Base-by-base conservation (phyloP, 257 asterid species). In the Nicotiana paniculata region DNA sequence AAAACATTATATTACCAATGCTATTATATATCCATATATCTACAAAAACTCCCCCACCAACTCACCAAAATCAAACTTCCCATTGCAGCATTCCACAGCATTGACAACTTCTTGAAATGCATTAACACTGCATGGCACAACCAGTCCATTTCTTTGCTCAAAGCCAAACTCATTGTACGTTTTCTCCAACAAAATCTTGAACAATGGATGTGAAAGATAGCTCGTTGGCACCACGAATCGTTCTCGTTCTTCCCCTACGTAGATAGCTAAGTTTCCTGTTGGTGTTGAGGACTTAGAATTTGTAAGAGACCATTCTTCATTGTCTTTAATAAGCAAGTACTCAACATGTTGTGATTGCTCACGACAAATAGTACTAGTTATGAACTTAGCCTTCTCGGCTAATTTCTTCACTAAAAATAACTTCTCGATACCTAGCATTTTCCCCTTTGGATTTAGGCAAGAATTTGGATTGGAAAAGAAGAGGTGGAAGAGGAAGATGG, bases 121-220 rank as follows among this genome's bases (percentile, higher is more conserved):
- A 46, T 79, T 58, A 15, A 92, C 95, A 82, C 97, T 92, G 37
- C 97, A 93, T 4, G 98, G 97, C 16, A 95, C 86, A 24, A 90
- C 91, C 0, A 95, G 88, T 0, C 97, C 95, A 61, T 81, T 83
- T 9, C 85, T 83, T 16, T 92, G 95, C 12, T 65, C 84, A 59
- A 92, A 92, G 8, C 97, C 98, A 51, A 82, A 93, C 84, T 93
- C 96, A 13, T 92, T 77, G 58, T 85, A 90, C 3, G 97, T 93
- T 88, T 93, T 95, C 84, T 95, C 97, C 35, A 95, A 53, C 85
- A 95, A 26, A 78, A 95, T 95, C 88, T 85, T 92, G 93, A 95
- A 89, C 68, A 95, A 62, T 24, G 99, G 99, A 88, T 95, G 99
- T 1, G 95, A 89, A 2, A 95, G 96, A 57, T 95, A 90, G 26